These are phyloP conservation scores for Lachnellula arida DNA, from an alignment of 2,329 filamentous ascomycete genomes.

Conservation along the genomic window DNA sequence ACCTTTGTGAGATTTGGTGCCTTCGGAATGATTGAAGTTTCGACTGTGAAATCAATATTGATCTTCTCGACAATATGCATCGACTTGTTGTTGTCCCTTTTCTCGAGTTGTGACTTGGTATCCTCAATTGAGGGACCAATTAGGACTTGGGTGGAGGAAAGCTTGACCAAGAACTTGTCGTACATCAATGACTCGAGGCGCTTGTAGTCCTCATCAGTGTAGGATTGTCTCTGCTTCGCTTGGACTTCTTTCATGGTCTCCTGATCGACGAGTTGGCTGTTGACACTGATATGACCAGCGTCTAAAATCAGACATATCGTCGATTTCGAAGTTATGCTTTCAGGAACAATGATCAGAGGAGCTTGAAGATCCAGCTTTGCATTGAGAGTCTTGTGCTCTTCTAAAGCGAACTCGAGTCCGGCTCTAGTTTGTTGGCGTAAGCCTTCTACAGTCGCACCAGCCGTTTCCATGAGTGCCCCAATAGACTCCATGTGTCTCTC, in stretches of 20 bases:
- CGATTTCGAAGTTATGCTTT: conserved; percentile 76
- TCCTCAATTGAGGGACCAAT: conserved; percentile 91
- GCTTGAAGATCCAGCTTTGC: conserved; percentile 93
- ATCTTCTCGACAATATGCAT: conserved; percentile 94
- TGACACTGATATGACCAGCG: conserved; percentile 91
- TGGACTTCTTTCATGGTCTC: conserved; percentile 87
- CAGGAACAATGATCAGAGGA: conserved; percentile 91
- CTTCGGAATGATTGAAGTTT: conserved; percentile 94
- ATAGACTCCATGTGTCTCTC: conserved; percentile 99
- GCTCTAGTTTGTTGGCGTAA: conserved; percentile 92
- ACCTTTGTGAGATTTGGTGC: conserved; percentile 89
- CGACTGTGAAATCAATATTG: conserved; percentile 95
- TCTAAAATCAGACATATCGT: conserved; percentile 91
- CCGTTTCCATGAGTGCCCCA: conserved; percentile 88
- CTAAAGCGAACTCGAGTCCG: conserved; percentile 89
- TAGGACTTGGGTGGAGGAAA: conserved; percentile 91
- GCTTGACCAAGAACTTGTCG: conserved; percentile 88
- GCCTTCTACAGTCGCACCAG: conserved; percentile 91
- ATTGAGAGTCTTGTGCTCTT: conserved; percentile 98
- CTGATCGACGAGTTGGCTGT: conserved; percentile 89
- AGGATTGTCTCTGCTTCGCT: conserved; percentile 80
- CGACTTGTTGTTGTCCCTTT: conserved; percentile 62
- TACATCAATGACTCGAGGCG: conserved; percentile 92
- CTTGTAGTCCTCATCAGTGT: conserved; percentile 84
- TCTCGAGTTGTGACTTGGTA: conserved; percentile 74